Base-by-base conservation (phyloP, 1,284 basidiomycete genomes). In the Apiotrichum sp. region DNA sequence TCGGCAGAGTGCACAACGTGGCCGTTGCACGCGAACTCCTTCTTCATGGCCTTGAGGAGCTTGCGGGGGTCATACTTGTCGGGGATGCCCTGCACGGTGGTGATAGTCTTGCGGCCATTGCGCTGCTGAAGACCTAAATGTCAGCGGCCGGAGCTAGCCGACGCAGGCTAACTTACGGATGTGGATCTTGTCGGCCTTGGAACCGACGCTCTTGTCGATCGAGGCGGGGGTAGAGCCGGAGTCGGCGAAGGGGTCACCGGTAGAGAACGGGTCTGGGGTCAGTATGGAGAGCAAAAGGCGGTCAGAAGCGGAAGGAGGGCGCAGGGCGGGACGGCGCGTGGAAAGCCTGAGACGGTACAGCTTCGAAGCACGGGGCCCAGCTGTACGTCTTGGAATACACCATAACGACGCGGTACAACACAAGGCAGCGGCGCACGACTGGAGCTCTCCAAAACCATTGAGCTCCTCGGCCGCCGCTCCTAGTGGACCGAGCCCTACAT, bases 11-110 rank as follows among this genome's bases (percentile, higher is more conserved):
- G 70, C 67, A 97, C 90, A 70, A 99, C 83, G 62, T 89, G 96
- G 65, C 96, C 96, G 80, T 98, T 98, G 83, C 96, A 98, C 62
- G 96, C 96, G 70, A 98, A 98, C 81, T 97, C 93, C 89, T 95
- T 96, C 85, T 98, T 98, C 83, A 98, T 98, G 29, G 90, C 93
- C 79, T 98, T 98, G 77, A 98, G 82, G 63, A 99, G 83, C 81
- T 98, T 98, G 86, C 97, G 97, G 62, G 87, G 84, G 78, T 98
- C 93, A 79, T 95, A 98, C 79, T 92, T 86, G 80, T 89, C 92
- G 59, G 91, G 91, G 62, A 99, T 80, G 64, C 96, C 96, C 79
- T 98, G 95, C 65, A 98, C 83, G 57, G 95, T 99, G 44, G 96
- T 99, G 80, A 98, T 80, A 62, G 93, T 97, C 84, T 99, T 99